phyloP scores from a whole-genome alignment of 176 grass and related monocot genomes.

The Elaeis guineensis region DNA sequence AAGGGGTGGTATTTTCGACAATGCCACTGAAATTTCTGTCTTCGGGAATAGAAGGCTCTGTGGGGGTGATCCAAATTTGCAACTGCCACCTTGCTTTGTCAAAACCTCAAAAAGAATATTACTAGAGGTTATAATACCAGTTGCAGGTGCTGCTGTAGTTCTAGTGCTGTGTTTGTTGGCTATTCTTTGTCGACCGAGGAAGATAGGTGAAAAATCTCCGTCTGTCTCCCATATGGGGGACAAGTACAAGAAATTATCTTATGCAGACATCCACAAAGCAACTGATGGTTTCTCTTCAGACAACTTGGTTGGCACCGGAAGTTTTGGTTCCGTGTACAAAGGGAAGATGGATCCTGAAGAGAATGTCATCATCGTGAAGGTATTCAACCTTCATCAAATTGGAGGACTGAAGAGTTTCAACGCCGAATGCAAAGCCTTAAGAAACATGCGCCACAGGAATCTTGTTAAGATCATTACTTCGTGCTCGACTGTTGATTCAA shows the following conservation, averaged over 20 bases:
- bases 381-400: slow-evolving; percentile 24
- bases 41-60: slow-evolving; percentile 42
- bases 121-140: no score
- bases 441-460: slow-evolving; percentile 41
- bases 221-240: no score
- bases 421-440: slow-evolving; percentile 44
- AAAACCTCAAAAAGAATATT: neutral
- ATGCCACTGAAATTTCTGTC: neutral
- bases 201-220: no score
- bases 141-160: no score
- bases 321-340: slow-evolving; percentile 51
- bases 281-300: slow-evolving; percentile 36
- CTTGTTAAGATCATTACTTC: slow-evolving; percentile 39
- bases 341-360: slow-evolving; percentile 6
- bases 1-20: neutral
- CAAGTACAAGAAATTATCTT: slow-evolving; percentile 10
- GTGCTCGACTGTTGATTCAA: slow-evolving; percentile 36
- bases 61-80: neutral
- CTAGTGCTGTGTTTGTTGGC: no score
- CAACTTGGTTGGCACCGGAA: slow-evolving; percentile 38
- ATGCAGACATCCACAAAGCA: slow-evolving; percentile 18
- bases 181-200: no score
- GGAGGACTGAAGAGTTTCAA: slow-evolving; percentile 35
- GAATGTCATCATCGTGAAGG: slow-evolving; percentile 38
- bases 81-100: no score